Base-by-base conservation (phyloP, 2,329 filamentous ascomycete species). In the Xylaria sp. region DNA sequence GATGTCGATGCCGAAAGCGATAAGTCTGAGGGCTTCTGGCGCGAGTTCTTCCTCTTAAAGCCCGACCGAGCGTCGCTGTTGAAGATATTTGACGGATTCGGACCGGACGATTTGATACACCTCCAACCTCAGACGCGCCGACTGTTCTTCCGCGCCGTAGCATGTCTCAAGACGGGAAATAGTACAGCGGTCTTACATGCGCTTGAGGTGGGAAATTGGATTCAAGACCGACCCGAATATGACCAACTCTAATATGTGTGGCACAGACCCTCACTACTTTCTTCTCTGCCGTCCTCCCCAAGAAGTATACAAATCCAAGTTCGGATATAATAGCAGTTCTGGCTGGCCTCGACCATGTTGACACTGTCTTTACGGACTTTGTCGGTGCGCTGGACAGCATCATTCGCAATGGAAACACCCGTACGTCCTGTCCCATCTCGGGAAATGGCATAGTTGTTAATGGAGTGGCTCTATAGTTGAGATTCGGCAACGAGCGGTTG, bases 261-360 rank as follows among this genome's bases (percentile, higher is more conserved):
- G 27, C 73, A 76, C 79, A 98, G 93, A 98, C 94, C 69, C 87
- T 98, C 77, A 94, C 92, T 79, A 90, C 92, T 57, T 98, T 98
- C 81, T 87, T 99, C 78, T 90, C 91, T 59, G 90, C 90, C 63
- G 87, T 97, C 21, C 85, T 98, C 70, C 88, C 88, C 66, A 99
- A 98, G 82, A 93, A 92, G 79, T 99, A 97, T 80, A 94, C 93
- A 27, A 98, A 98, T 76, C 93, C 94, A 5, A 98, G 94, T 80
- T 96, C 96, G 59, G 96, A 98, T 81, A 92, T 98, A 74, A 97
- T 99, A 77, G 90, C 91, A 66, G 87, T 98, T 40, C 86, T 99
- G 58, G 93, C 94, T 4, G 96, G 96, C 5, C 87, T 99, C 61
- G 92, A 98, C 82, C 87, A 93, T 74, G 92, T 97, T 58, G 96